Evolutionary conservation across 2,329 filamentous ascomycete genomes (phyloP), one percentile per base, ranked within the genome.

Genomic region (Aspergillus pseudoglaucus): DNA sequence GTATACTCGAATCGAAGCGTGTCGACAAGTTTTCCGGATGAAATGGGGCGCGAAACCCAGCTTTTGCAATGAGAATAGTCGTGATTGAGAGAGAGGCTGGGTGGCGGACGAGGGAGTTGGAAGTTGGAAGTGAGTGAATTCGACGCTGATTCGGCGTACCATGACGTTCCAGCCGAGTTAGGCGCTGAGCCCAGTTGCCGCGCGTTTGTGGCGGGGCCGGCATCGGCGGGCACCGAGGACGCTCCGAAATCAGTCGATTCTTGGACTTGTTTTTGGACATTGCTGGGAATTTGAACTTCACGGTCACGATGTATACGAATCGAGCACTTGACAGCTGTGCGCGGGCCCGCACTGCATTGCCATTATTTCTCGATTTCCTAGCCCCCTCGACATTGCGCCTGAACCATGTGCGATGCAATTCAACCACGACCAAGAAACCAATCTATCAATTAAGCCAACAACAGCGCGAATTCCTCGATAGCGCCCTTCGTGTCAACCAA

Each of bases 401-500:
- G 20, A 57, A 35, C 56, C 56, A 54, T 60, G 51, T 48, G 61
- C 53, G 60, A 50, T 48, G 57, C 47, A 58, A 58, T 27, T 59
- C 61, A 35, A 56, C 57, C 9, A 48, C 54, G 6, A 48, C 65
- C 10, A 52, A 67, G 22, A 63, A 61, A 52, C 37, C 37, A 18
- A 39, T 12, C 4, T 73, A 84, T 64, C 77, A 83, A 8, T 74
- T 93, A 42, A 88, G 82, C 25, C 70, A 79, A 54, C 76, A 81
- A 51, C 88, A 95, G 62, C 79, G 81, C 49, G 78, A 85, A 48
- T 94, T 85, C 60, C 81, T 94, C 43, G 84, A 87, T 49, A 81
- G 84, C 23, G 88, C 88, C 14, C 83, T 97, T 25, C 89, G 93
- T 53, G 93, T 98, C 48, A 97, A 98, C 70, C 93, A 98, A 72